phyloP scores from a whole-genome alignment of 805 yeast genomes.

The Grigorovia yakushimaensis region DNA sequence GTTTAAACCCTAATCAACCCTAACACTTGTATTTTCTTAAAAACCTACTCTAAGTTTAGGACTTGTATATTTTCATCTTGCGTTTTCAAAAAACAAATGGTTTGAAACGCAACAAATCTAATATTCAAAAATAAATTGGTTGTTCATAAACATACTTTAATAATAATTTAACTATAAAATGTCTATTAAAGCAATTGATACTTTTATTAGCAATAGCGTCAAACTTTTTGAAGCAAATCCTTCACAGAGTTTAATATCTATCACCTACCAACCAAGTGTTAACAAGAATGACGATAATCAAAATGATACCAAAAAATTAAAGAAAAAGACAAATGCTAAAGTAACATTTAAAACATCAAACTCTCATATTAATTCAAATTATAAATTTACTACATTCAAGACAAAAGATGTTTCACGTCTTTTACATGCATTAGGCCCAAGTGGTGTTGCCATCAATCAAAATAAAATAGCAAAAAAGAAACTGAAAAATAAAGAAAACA shows the following conservation, averaged over 20 bases:
- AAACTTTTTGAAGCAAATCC: conserved; percentile 37
- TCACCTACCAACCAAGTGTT: conserved; percentile 31
- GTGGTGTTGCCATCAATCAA: conserved; percentile 36
- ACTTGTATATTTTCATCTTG: too few relatives aligned
- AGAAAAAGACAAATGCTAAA: conserved; percentile 2
- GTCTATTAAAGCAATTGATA: conserved; percentile 30
- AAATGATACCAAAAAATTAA: conserved; percentile 6
- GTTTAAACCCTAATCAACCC: too few relatives aligned
- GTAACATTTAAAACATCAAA: conserved; percentile 52
- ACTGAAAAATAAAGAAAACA: conserved; percentile 5
- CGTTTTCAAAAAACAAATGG: too few relatives aligned
- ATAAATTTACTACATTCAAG: conserved; percentile 48
- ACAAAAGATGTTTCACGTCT: conserved; percentile 67
- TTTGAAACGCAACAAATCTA: too few relatives aligned
- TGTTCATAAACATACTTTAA: too few relatives aligned
- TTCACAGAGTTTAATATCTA: conserved; percentile 21
- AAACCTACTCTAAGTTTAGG: too few relatives aligned
- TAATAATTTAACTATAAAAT: conserved; percentile 1
- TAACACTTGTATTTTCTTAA: too few relatives aligned
- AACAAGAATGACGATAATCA: conserved; percentile 4
- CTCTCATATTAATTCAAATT: conserved; percentile 51
- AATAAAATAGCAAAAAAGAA: conserved; percentile 13
- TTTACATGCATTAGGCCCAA: conserved; percentile 64
- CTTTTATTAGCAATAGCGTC: conserved; percentile 34
- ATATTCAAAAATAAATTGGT: too few relatives aligned